Evolutionary conservation across 192 early-diverging fungal genomes (phyloP).

Genomic region (Jimgerdemannia flammicorona): DNA sequence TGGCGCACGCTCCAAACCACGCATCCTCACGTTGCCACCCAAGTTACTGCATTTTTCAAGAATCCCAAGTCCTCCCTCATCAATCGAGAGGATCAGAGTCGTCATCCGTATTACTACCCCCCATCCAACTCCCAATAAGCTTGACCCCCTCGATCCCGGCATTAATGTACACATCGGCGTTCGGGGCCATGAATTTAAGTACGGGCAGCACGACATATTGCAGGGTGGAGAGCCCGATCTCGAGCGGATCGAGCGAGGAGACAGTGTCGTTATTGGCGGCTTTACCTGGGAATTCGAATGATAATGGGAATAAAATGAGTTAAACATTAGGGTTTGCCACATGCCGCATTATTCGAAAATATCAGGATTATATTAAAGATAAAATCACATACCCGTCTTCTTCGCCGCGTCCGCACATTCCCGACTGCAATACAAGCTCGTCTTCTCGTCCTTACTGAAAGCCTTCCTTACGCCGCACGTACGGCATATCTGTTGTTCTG

Average conservation of each 20-base stretch:
- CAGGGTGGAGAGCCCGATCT: neutral
- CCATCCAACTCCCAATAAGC: neutral
- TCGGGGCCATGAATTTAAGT: neutral
- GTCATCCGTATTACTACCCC: neutral
- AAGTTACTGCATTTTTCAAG: too few relatives aligned
- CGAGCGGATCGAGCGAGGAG: neutral
- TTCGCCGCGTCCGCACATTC: neutral
- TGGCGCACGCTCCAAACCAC: too few relatives aligned
- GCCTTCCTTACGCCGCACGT: neutral
- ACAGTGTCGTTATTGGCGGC: neutral
- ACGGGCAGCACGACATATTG: neutral
- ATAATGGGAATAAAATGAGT: neutral
- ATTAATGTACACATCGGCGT: neutral
- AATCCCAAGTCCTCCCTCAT: too few relatives aligned
- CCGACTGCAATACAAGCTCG: neutral
- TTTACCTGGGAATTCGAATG: neutral
- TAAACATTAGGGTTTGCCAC: neutral
- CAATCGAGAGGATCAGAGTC: too few relatives aligned
- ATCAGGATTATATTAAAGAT: neutral
- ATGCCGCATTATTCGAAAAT: too few relatives aligned
- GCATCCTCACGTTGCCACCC: too few relatives aligned
- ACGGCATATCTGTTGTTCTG: neutral
- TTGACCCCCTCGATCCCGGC: neutral
- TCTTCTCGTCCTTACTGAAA: neutral
- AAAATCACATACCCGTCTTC: neutral